phyloP scores from a whole-genome alignment of 805 yeast species.

The Saturnispora zaruensis region DNA sequence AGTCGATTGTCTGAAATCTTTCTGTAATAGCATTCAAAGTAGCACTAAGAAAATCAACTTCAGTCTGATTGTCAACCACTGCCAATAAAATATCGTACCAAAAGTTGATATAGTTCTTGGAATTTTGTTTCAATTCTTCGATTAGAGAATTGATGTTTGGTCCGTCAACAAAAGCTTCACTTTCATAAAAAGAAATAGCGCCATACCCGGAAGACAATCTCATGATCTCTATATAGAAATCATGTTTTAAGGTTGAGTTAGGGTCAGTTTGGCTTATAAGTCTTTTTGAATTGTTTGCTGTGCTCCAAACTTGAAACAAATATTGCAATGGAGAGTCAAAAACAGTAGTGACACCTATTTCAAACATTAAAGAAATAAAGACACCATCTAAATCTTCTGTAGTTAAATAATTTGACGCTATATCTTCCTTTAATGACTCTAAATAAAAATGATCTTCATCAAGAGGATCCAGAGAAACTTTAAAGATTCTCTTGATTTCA shows the following conservation, averaged over 20 bases:
- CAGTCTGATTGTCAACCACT: conserved; percentile 58
- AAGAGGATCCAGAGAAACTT: conserved; percentile 26
- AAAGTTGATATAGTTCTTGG: conserved; percentile 33
- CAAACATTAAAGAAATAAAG: conserved; percentile 49
- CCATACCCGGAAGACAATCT: conserved; percentile 53
- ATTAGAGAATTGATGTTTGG: conserved; percentile 27
- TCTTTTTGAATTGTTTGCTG: conserved; percentile 35
- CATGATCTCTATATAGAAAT: conserved; percentile 40
- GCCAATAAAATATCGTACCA: conserved; percentile 47
- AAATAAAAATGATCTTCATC: conserved; percentile 20
- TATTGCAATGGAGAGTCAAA: conserved; percentile 36
- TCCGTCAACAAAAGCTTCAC: conserved; percentile 47
- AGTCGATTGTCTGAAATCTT: conserved; percentile 32
- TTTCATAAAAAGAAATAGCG: conserved; percentile 57
- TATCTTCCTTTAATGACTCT: conserved; percentile 21
- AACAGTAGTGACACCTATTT: conserved; percentile 35
- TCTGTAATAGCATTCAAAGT: conserved; percentile 39
- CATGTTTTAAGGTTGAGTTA: conserved; percentile 29
- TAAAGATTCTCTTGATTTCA: conserved; percentile 32
- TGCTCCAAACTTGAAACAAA: conserved; percentile 37
- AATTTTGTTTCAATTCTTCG: conserved; percentile 20
- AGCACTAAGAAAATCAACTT: conserved; percentile 49
- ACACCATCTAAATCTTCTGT: conserved; percentile 38
- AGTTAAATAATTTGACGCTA: conserved; percentile 16
- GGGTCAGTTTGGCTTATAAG: conserved; percentile 35